phyloP scores from a whole-genome alignment of 2,329 filamentous ascomycete genomes.

The Aspergillus alliaceus region DNA sequence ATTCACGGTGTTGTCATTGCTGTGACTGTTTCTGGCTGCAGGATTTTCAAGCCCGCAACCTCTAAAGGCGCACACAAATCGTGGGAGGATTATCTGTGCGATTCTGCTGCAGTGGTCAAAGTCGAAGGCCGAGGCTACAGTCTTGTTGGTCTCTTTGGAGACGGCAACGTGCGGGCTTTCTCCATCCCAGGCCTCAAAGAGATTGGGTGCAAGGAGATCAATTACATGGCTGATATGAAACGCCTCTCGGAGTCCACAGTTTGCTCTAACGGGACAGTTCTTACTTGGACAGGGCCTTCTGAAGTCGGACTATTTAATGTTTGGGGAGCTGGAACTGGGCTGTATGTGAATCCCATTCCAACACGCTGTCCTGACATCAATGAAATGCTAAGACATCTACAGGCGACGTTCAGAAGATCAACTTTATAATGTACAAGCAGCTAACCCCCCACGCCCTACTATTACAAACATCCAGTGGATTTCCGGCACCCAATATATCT shows the following conservation, averaged over 20 bases:
- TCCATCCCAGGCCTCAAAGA: constrained; percentile 88
- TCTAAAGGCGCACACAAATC: constrained; percentile 89
- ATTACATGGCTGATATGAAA: constrained; percentile 68
- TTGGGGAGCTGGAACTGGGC: constrained; percentile 71
- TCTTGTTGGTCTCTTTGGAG: constrained; percentile 80
- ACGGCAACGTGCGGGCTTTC: constrained; percentile 75
- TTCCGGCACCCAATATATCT: constrained; percentile 87
- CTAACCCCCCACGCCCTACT: constrained; percentile 77
- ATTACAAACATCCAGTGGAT: constrained; percentile 98
- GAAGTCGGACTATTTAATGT: constrained; percentile 81
- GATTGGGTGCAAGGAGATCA: constrained; percentile 66
- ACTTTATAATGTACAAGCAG: constrained; percentile 73
- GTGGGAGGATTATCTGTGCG: constrained; percentile 81
- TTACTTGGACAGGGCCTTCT: constrained; percentile 85
- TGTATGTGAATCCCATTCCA: constrained; percentile 51
- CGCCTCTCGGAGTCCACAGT: constrained; percentile 71
- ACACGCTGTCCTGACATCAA: not conserved
- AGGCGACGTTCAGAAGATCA: constrained; percentile 32
- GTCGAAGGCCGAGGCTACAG: constrained; percentile 74
- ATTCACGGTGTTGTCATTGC: constrained; percentile 79
- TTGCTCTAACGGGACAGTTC: constrained; percentile 74
- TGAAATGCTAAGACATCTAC: constrained; percentile 16
- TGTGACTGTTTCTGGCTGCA: constrained; percentile 71
- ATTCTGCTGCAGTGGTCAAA: constrained; percentile 74
- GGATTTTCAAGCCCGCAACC: constrained; percentile 81